These are phyloP conservation scores for Paecilomyces sp. DNA, from an alignment of 2,329 filamentous ascomycete genomes.

Conservation along the genomic window DNA sequence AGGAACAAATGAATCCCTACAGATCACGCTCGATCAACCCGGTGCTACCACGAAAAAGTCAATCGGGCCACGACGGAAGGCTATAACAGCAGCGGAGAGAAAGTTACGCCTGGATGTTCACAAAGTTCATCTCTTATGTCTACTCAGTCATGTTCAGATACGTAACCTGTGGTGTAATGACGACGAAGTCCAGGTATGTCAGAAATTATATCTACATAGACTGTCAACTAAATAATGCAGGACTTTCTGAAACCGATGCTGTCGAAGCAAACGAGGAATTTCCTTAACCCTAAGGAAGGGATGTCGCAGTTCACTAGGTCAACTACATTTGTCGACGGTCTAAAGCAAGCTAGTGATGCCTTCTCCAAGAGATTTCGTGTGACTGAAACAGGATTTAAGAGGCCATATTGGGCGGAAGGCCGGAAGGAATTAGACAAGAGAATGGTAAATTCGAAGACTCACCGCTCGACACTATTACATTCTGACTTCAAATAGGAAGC, in stretches of 20 bases:
- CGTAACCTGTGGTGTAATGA: conserved; percentile 91
- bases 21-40: conserved; percentile 32
- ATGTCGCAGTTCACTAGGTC: conserved; percentile 69
- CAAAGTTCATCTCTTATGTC: conserved; percentile 75
- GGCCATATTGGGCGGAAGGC: conserved; percentile 69
- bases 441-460: conserved; percentile 16
- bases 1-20: conserved; percentile 19
- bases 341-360: conserved; percentile 60
- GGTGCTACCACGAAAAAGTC: conserved; percentile 16
- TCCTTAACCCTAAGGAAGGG: conserved; percentile 60
- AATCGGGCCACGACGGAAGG: conserved; percentile 37
- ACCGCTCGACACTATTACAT: conserved; percentile 6
- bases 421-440: conserved; percentile 54
- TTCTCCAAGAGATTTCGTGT: conserved; percentile 67
- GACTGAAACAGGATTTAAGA: conserved; percentile 61
- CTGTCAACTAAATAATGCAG: conserved; percentile 8
- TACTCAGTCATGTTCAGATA: conserved; percentile 68
- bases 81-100: conserved; percentile 51
- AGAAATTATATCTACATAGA: not conserved
- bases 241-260: conserved; percentile 56
- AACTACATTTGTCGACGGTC: conserved; percentile 68
- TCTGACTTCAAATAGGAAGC: conserved; percentile 38
- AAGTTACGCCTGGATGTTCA: conserved; percentile 67
- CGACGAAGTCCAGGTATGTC: conserved; percentile 52
- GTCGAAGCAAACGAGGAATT: conserved; percentile 56